These are phyloP conservation scores for Pyrrhoderma noxium DNA, from an alignment of 1,284 basidiomycete species.

Conservation along the genomic window DNA sequence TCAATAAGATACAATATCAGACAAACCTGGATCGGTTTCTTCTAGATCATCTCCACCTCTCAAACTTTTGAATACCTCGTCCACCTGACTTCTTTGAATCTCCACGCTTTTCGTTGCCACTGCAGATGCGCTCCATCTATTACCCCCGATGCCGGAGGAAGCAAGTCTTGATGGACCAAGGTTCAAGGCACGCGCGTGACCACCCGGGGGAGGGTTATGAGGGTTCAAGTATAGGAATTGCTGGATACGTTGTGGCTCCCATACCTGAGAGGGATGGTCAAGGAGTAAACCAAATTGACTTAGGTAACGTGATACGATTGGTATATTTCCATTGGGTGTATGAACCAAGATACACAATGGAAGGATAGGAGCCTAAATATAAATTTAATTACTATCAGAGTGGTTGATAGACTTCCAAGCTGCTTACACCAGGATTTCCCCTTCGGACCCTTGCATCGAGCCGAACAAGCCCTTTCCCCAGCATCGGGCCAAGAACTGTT, in stretches of 20 bases:
- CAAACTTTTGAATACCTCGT: conserved; percentile 87
- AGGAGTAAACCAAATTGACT: conserved; percentile 63
- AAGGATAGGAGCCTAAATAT: conserved; percentile 62
- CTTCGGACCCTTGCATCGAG: conserved; percentile 75
- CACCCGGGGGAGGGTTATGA: conserved; percentile 75
- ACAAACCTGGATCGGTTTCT: conserved; percentile 78
- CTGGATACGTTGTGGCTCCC: conserved; percentile 50
- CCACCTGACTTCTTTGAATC: conserved; percentile 88
- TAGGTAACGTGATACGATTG: conserved; percentile 72
- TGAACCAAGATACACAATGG: conserved; percentile 84
- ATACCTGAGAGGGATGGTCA: conserved; percentile 67
- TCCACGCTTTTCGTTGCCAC: conserved; percentile 79
- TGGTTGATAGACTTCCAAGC: conserved; percentile 18
- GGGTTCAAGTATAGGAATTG: conserved; percentile 79
- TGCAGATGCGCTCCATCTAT: conserved; percentile 49
- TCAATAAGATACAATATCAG: conserved; percentile 25
- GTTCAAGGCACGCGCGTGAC: conserved; percentile 39
- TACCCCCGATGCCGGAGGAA: conserved; percentile 35
- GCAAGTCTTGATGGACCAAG: conserved; percentile 36
- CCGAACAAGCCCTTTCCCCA: conserved; percentile 75
- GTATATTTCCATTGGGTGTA: conserved; percentile 86
- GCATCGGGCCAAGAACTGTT: conserved; percentile 69
- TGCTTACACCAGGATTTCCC: conserved; percentile 54
- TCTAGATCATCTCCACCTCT: conserved; percentile 80
- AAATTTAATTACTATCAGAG: conserved; percentile 14